Evolutionary conservation across 2,329 filamentous ascomycete genomes (phyloP).

Genomic region (Cercospora beticola): DNA sequence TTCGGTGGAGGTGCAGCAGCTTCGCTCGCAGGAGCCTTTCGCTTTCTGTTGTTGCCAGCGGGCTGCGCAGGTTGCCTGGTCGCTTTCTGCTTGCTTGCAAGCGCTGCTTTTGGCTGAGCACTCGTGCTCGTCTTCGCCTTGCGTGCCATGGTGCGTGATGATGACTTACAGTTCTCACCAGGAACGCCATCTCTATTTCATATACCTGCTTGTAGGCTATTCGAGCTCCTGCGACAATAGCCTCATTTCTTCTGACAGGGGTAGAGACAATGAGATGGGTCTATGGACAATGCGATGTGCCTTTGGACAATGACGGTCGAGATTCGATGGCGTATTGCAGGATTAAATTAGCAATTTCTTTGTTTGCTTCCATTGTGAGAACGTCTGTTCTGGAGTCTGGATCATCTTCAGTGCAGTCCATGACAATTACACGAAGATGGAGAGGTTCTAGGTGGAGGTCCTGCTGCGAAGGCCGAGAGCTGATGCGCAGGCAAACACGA

Average conservation of each 20-base stretch:
- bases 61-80: not conserved
- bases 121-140: not conserved
- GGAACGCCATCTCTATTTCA: not conserved
- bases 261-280: not conserved
- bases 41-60: not conserved
- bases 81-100: not conserved
- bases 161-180: not conserved
- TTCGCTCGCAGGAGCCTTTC: not conserved
- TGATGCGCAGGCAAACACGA: not conserved
- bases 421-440: not conserved
- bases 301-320: not conserved
- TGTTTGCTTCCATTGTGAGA: not conserved
- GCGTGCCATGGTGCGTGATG: not conserved
- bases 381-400: not conserved
- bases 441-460: not conserved
- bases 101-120: not conserved
- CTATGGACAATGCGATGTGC: not conserved
- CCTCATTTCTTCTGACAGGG: not conserved
- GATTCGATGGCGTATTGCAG: not conserved
- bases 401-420: not conserved
- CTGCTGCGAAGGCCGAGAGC: not conserved
- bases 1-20: not conserved
- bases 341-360: not conserved
- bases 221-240: not conserved
- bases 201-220: not conserved